Evolutionary conservation across 306 rosid species (phyloP), one percentile per base, ranked within the genome.

Genomic region (Quercus dentata): DNA sequence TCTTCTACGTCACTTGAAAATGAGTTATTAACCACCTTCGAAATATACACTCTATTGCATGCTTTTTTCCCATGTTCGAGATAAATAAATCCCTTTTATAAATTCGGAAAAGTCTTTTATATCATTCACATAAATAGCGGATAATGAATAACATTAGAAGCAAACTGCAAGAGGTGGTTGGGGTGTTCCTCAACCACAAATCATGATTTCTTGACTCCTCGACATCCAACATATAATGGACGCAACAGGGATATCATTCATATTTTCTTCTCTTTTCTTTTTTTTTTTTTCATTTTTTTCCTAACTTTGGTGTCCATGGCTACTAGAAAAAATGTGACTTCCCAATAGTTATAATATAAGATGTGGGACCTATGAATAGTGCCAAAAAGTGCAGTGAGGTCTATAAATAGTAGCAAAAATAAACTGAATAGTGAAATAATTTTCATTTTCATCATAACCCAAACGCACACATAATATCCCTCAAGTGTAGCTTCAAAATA

Each of bases 321-420:
- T 46, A 1, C 9, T 35, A 35, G 41, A 6, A 35, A 35, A 35
- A 35, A 9, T 35, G 8, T 35, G 41, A 35, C 41, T 6, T 35
- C 2, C 41, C 41, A 6, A 35, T 35, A 35, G 41, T 35, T 35
- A 33, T 33, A 33, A 5, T 33, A 31, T 30, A 28, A 4, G 31
- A 0, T 33, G 6, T 5, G 31, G 0, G 31, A 28, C 6, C 35
- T 0, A 31, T 31, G 6, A 31, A 31, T 5, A 31, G 1, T 1
- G 0, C 0, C 0, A 28, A 28, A 3, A 28, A 28, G 0, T 28
- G 0, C 4, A 28, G 0, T 28, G 4, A 0, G 31, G 0, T 0
- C 4, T 0, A 28, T 28, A 0, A 28, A 28, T 28, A 28, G 0
- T 28, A 28, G 3, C n/a, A 28, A 28, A 28, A 28, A 28, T 28